Conservation (phyloP, 176 grass and related monocot species). For the Thalia dealbata region DNA sequence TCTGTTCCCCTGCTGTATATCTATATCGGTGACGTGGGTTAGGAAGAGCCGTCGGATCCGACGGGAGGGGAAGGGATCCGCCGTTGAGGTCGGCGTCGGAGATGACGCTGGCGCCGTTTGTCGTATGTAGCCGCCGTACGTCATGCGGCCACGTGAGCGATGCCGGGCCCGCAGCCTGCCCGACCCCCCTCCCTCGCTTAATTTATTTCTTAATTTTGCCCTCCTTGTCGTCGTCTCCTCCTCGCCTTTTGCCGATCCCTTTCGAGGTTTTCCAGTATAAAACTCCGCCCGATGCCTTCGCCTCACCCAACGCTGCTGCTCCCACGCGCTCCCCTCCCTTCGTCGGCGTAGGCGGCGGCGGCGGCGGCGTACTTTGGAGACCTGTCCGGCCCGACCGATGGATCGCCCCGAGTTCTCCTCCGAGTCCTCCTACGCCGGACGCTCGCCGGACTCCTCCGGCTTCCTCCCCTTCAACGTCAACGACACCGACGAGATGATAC, state of each 20-base stretch:
- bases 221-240: background rate
- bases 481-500: slow-evolving; percentile 26
- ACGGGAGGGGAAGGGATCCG: too few relatives aligned
- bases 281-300: too few relatives aligned
- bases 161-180: background rate
- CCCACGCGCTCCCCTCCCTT: too few relatives aligned
- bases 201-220: background rate
- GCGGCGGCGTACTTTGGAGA: too few relatives aligned
- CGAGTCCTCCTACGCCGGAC: too few relatives aligned
- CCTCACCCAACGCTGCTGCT: too few relatives aligned
- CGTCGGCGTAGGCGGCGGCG: too few relatives aligned
- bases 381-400: too few relatives aligned
- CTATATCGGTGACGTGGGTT: too few relatives aligned
- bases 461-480: slow-evolving; percentile 26
- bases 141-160: background rate
- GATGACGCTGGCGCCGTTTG: background rate
- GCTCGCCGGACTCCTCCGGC: slow-evolving; percentile 3
- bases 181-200: background rate
- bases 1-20: too few relatives aligned
- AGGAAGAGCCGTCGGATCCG: background rate
- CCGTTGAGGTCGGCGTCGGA: background rate
- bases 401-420: background rate
- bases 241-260: background rate
- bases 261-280: background rate
- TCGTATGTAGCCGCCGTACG: slow-evolving; percentile 7